Evolutionary conservation across 352 stramenopile genomes (phyloP).

Genomic region (Globisporangium lucens): DNA sequence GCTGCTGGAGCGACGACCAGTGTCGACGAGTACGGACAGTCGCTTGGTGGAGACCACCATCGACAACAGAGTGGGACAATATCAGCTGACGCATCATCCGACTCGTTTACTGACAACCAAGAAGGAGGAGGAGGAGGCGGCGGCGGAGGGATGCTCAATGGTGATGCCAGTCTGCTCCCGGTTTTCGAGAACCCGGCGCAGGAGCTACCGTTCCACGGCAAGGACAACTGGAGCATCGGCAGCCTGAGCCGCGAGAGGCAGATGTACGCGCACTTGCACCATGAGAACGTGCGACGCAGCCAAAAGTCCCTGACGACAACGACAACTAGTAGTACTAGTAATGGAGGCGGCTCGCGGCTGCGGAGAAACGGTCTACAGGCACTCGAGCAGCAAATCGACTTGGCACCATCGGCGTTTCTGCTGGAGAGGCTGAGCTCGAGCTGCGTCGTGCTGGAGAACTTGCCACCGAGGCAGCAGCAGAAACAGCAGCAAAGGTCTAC

Average conservation of each 20-base stretch:
- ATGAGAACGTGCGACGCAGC: slow-evolving; percentile 55
- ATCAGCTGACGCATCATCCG: background rate
- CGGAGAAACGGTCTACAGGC: slow-evolving; percentile 27
- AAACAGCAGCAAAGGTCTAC: slow-evolving; percentile 4
- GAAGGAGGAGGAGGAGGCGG: background rate
- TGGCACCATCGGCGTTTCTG: slow-evolving; percentile 63
- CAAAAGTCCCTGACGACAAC: slow-evolving; percentile 40
- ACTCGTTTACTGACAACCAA: slow-evolving; percentile 2
- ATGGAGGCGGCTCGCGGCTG: slow-evolving; percentile 28
- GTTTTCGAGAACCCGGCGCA: slow-evolving; percentile 39
- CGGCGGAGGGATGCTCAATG: background rate
- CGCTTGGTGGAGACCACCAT: background rate
- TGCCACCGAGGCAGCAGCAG: background rate
- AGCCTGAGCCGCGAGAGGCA: slow-evolving; percentile 71
- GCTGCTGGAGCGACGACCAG: background rate
- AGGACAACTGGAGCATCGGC: slow-evolving; percentile 77
- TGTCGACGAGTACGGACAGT: slow-evolving; percentile 3
- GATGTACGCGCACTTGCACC: slow-evolving; percentile 74
- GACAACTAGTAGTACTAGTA: slow-evolving; percentile 6
- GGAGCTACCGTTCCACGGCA: slow-evolving; percentile 62
- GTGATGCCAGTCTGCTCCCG: slow-evolving; percentile 29
- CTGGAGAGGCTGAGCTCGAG: slow-evolving; percentile 57
- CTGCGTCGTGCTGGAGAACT: slow-evolving; percentile 52
- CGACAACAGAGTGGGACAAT: background rate
- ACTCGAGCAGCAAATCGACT: slow-evolving; percentile 35